phyloP scores from a whole-genome alignment of 768 basidiomycete genomes.

The Cystofilobasidium bisporidii region DNA sequence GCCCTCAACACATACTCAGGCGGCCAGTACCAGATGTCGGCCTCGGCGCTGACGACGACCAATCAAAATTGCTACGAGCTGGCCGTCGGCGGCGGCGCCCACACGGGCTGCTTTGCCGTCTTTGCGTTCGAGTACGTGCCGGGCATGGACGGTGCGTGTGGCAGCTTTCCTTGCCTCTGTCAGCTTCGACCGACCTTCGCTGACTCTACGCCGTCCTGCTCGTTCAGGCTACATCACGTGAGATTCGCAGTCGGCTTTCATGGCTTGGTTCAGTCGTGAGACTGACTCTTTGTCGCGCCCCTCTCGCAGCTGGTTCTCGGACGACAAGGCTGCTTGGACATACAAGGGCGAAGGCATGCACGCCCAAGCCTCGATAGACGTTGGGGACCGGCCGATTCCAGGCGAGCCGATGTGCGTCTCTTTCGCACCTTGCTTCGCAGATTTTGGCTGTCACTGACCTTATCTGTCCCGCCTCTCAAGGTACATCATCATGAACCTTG shows the following conservation, averaged over 20 bases:
- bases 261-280: too few species aligned
- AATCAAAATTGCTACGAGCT: conserved; percentile 60
- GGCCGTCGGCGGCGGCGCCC: conserved; percentile 38
- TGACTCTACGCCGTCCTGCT: background rate
- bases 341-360: background rate
- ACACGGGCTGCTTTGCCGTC: conserved; percentile 48
- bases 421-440: too few species aligned
- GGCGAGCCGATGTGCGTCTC: background rate
- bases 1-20: background rate
- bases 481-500: conserved; percentile 78
- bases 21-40: conserved; percentile 59
- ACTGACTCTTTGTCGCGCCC: too few species aligned
- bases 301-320: background rate
- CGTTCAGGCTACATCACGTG: background rate
- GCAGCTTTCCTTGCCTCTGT: background rate
- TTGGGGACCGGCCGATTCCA: background rate
- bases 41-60: conserved; percentile 60
- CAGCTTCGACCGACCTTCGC: too few species aligned
- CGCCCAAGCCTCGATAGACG: background rate
- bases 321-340: conserved; percentile 3
- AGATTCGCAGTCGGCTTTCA: too few species aligned
- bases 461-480: conserved; percentile 32
- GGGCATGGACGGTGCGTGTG: conserved; percentile 52
- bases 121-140: conserved; percentile 49
- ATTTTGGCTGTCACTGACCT: too few species aligned